These are phyloP conservation scores for Zygosaccharomyces bailii DNA, from an alignment of 805 yeast genomes.

Conservation along the genomic window DNA sequence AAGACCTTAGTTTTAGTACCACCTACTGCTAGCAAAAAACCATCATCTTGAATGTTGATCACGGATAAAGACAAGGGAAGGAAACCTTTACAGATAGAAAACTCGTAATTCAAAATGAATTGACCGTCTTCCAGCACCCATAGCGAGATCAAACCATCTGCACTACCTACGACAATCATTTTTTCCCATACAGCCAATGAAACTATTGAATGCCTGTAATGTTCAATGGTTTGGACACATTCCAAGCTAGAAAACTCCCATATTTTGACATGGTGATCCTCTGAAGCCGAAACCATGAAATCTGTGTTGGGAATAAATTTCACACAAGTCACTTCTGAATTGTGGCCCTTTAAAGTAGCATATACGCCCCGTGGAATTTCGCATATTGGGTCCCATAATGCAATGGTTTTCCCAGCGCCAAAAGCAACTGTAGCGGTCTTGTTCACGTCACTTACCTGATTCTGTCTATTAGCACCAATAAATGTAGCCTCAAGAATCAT, in stretches of 20 bases:
- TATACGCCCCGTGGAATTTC: conserved; percentile 44
- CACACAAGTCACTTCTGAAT: conserved; percentile 63
- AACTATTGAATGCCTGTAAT: conserved; percentile 52
- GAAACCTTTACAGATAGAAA: conserved; percentile 26
- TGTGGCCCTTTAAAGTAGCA: conserved; percentile 58
- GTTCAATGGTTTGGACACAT: conserved; percentile 35
- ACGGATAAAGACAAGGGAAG: conserved; percentile 30
- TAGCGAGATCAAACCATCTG: conserved; percentile 54
- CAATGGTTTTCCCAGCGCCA: conserved; percentile 65
- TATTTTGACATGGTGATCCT: conserved; percentile 58
- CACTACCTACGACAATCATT: conserved; percentile 57
- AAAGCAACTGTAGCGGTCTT: conserved; percentile 49
- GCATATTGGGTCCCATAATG: conserved; percentile 63
- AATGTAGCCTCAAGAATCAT: conserved; percentile 52
- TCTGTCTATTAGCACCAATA: conserved; percentile 69
- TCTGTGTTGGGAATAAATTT: conserved; percentile 48
- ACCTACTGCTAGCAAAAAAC: conserved; percentile 61
- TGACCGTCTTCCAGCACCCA: conserved; percentile 42
- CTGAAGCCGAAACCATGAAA: conserved; percentile 57
- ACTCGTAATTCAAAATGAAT: conserved; percentile 25
- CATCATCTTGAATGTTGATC: conserved; percentile 26
- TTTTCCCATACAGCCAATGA: conserved; percentile 44
- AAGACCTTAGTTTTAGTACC: conserved; percentile 59
- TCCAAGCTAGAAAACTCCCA: conserved; percentile 46
- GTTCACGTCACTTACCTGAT: conserved; percentile 55